These are phyloP conservation scores for Spergularia bocconei DNA, from an alignment of 148 eudicot genomes.

Conservation along the genomic window DNA sequence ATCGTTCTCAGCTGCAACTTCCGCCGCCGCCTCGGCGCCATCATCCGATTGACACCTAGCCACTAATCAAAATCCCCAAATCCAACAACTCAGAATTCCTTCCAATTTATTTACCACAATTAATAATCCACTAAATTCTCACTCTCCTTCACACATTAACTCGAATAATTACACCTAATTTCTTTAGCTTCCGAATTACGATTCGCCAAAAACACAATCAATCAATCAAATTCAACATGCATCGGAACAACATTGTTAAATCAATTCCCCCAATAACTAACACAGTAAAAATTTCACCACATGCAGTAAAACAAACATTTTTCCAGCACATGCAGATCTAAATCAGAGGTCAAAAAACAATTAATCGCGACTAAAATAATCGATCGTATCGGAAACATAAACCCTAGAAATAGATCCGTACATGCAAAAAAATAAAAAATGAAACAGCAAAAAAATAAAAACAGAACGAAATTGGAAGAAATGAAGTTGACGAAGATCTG, in stretches of 20 bases:
- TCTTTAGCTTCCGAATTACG: too few relatives aligned
- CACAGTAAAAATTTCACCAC: neutral
- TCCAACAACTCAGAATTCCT: neutral
- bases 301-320: neutral
- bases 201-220: neutral
- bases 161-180: too few relatives aligned
- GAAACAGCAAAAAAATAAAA: neutral
- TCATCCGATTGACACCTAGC: slow-evolving; percentile 65
- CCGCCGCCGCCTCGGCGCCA: slow-evolving; percentile 33
- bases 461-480: neutral
- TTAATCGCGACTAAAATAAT: neutral
- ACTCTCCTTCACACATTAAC: too few relatives aligned
- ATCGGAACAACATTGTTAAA: neutral
- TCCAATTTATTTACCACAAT: too few relatives aligned
- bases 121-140: too few relatives aligned
- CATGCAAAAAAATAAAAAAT: slow-evolving; percentile 15
- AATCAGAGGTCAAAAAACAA: neutral
- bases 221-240: too few relatives aligned
- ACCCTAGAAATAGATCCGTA: slow-evolving; percentile 1
- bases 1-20: slow-evolving; percentile 44
- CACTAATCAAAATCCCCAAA: slow-evolving; percentile 35
- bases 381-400: neutral
- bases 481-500: slow-evolving; percentile 15
- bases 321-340: slow-evolving; percentile 8
- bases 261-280: slow-evolving; percentile 5